Percentiles rank a stretch among this genome's conserved stretches.
These are phyloP conservation scores for Rhodamnia argentea DNA, from an alignment of 345 rosid genomes.

Conservation along the genomic window DNA sequence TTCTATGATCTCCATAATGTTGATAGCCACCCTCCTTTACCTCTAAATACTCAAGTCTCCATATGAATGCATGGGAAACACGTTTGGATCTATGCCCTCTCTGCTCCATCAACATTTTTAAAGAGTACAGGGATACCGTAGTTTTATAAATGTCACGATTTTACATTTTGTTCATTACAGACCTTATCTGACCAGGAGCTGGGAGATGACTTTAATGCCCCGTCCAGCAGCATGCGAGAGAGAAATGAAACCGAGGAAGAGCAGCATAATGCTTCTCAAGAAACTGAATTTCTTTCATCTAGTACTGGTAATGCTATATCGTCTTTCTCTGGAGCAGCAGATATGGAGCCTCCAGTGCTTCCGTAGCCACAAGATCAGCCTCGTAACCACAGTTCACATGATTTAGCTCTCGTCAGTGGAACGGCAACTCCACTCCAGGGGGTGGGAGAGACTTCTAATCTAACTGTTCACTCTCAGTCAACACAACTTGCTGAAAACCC, in stretches of 20 bases:
- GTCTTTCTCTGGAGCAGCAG: neutral
- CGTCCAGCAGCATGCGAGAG: constrained; percentile 19
- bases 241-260: constrained; percentile 13
- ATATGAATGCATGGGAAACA: neutral
- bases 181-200: neutral
- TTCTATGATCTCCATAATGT: neutral
- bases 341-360: constrained; percentile 1
- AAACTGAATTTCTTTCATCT: constrained; percentile 1
- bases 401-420: constrained; percentile 9
- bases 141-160: neutral
- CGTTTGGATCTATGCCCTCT: neutral
- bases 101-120: neutral
- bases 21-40: neutral
- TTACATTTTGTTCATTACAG: neutral
- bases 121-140: neutral
- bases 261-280: constrained; percentile 9
- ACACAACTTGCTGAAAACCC: neutral
- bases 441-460: neutral
- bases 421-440: constrained; percentile 3
- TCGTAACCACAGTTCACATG: neutral
- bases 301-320: neutral
- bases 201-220: neutral
- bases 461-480: neutral
- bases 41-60: neutral
- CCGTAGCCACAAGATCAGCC: neutral